phyloP scores from a whole-genome alignment of 495 filamentous ascomycete species.

The Xylaria curta region DNA sequence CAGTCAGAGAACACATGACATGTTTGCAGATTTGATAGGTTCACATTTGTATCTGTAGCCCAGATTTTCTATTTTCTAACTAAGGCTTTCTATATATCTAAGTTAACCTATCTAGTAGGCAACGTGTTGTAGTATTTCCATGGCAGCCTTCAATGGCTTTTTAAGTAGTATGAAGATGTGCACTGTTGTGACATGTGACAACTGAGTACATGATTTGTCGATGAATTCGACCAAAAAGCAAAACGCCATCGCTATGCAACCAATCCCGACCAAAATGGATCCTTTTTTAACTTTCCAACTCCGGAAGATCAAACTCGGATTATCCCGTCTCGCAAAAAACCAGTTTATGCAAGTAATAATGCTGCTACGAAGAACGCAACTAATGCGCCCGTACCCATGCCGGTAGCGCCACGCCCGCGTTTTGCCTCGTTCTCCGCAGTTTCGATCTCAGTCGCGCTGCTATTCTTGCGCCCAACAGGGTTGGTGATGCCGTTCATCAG shows the following conservation, averaged over 20 bases:
- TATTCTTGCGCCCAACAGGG: slow-evolving; percentile 42
- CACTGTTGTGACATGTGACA: neutral
- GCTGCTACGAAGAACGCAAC: slow-evolving; percentile 42
- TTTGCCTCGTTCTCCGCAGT: slow-evolving; percentile 22
- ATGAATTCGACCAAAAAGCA: neutral
- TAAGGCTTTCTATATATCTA: neutral
- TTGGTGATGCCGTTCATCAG: slow-evolving; percentile 60
- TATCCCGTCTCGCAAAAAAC: too few species aligned
- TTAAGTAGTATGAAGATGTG: neutral
- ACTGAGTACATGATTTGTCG: neutral
- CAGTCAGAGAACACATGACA: too few species aligned
- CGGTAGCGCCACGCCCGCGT: slow-evolving; percentile 15
- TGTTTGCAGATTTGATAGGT: too few species aligned
- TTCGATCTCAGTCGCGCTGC: slow-evolving; percentile 16
- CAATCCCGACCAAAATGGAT: slow-evolving; percentile 9
- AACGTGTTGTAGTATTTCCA: neutral
- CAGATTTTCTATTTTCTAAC: neutral
- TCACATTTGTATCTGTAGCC: neutral
- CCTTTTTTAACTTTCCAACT: neutral
- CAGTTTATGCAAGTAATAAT: slow-evolving; percentile 35
- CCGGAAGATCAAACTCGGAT: neutral
- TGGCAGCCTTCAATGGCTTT: neutral
- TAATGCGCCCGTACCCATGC: slow-evolving; percentile 36
- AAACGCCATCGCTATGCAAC: slow-evolving; percentile 44
- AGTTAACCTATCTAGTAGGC: neutral